Base-by-base conservation (phyloP, 768 basidiomycete genomes). In the Lentinula aciculospora region DNA sequence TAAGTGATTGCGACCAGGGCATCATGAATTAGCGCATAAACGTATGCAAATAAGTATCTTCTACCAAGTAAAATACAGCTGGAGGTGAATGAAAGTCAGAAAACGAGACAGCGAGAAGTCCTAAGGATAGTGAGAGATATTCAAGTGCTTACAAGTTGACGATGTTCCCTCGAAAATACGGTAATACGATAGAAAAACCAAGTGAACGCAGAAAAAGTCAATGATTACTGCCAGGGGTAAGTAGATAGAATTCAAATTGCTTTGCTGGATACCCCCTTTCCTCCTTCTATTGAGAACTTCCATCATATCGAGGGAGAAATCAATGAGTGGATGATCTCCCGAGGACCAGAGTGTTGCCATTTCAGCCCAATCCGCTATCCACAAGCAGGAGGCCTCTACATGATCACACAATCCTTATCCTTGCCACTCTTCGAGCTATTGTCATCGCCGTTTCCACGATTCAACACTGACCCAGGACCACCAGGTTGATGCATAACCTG, bases 371-470 rank as follows among this genome's bases (percentile, higher is more conserved):
- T n/a, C 17, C 49, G 21, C 49, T 4, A 34, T 17, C 28, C 25
- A 8, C n/a, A 36, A 31, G 17, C 15, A 32, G 29, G 17, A 34
- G n/a, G 27, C 29, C 28, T 61, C 77, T 78, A 95, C 92, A 94
- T 94, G 67, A 95, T 85, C 48, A 91, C 73, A 67, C 93, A 95
- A 68, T 85, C 85, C 71, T 86, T 86, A 56, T 74, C 75, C 25
- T 74, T 76, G 67, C 85, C 83, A 51, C 73, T 77, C 58, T 70
- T 71, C 36, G 67, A 61, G 4, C 66, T 67, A 25, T 61, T 66
- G 34, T 63, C 64, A 53, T 74, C 79, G 9, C 75, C 72, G 21
- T 77, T 79, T 45, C 79, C 81, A 40, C 87, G 82, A 57, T 81
- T 75, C 32, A 89, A 71, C 9, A 89, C 81, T 4, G 86, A 75